Base-by-base conservation (phyloP, 1,139 yeast genomes). In the Yamadazyma kanchanaburiensis region DNA sequence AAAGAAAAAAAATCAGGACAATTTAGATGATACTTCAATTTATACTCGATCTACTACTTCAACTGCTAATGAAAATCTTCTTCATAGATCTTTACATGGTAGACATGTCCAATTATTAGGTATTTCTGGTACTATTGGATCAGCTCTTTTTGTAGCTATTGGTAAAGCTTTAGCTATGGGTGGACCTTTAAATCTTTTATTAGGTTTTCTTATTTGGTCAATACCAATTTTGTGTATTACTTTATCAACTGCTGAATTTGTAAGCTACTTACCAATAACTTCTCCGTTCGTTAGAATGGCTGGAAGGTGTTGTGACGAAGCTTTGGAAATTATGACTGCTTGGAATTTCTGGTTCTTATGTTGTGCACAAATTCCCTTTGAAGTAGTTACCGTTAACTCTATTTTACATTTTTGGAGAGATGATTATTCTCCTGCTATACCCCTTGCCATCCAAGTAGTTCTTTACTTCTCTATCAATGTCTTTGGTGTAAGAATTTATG, bases 261-360 rank as follows among this genome's bases (percentile, higher is more conserved):
- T 84, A 13, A 79, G 82, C 20, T 83, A 79, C 46, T 56, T 80
- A 39, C 95, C 95, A 0, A 70, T 84, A 3, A 68, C 80, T 24
- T 83, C 94, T 1, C 78, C 78, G 1, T 74, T 73, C 42, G 62
- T 71, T 37, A 60, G 68, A 32, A 68, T 73, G 72, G 74, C 78
- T 0, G 79, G 77, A n/a, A 49, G 79, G 30, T 71, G 65, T 37
- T 71, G 73, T 27, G 79, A 74, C 55, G 84, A 80, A 32, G 81
- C 94, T 0, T 65, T 81, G 37, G 89, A 85, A 46, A 74, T 82
- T 37, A 83, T 82, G 66, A 78, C 86, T 7, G 84, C 89, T 11
- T 80, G 87, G 77, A 85, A 86, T 55, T 85, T 83, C 48, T 84
- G 87, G 80, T 65, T 84, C 38, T 65, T 84, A 52, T 82, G 84